Evolutionary conservation across 2,329 filamentous ascomycete species (phyloP), one percentile per base, ranked within the genome.

Genomic region (Alternaria incomplexa): DNA sequence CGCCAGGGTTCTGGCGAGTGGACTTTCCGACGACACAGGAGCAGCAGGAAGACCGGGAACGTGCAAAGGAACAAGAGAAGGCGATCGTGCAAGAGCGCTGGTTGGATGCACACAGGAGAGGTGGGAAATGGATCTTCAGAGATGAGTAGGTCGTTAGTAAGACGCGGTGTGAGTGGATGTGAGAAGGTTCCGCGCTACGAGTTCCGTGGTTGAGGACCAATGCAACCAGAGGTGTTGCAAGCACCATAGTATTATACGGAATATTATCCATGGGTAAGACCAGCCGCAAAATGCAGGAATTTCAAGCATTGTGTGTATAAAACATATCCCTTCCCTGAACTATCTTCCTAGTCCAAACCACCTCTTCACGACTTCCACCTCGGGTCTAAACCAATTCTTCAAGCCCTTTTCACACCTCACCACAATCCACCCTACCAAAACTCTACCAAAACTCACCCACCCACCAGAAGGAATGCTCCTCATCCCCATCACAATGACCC

Each of bases 21-120:
- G 95, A 97, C 70, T 97, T 99, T 77, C 94, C 95, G 1, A 89
- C 83, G 25, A 97, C 96, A 1, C 96, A 98, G 77, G 92, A 97
- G 79, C 81, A 90, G 26, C 83, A 87, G 69, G 82, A 84, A 56
- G 88, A 95, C 71, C 87, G 87, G 61, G 85, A 86, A 63, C 88
- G 89, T 74, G 91, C 91, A 0, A 84, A 83, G n/a, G 85, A 84
- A 70, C 81, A 87, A 63, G 90, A 91, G 74, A 86, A 85, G 67
- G 83, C 88, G 53, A 85, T 88, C 59, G 85, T 97, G 2, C 86
- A 89, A 67, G 89, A 92, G 73, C 87, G 93, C 73, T 91, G 93
- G 80, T 85, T 89, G 53, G 93, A 98, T 76, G 94, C 96, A 1
- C 91, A 93, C 87, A 87, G 90, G 30, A 86, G 87, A 3, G 89